Evolutionary conservation across 2,329 filamentous ascomycete genomes (phyloP).

Genomic region (Cadophora malorum): DNA sequence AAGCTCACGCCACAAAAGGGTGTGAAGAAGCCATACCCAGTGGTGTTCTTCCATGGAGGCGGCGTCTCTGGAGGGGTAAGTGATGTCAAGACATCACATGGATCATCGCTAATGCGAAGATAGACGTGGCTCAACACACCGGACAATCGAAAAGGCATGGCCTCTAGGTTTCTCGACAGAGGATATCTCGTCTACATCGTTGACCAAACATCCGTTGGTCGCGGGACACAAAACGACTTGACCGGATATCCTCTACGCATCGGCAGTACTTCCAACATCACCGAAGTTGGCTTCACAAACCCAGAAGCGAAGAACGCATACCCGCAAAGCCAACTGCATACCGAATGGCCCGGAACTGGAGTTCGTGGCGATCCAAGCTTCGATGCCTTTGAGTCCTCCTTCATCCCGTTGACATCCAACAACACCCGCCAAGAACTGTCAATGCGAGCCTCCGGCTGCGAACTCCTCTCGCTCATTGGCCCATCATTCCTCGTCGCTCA

Average conservation of each 20-base stretch:
- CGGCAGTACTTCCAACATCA: conserved; percentile 32
- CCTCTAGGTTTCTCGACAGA: conserved; percentile 51
- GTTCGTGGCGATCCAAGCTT: conserved; percentile 44
- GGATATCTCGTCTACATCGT: conserved; percentile 53
- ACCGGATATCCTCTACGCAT: conserved; percentile 36
- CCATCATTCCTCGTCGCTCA: conserved; percentile 46
- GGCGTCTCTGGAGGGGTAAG: not conserved
- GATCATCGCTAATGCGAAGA: not conserved
- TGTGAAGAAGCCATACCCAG: not conserved
- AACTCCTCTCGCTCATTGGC: conserved; percentile 42
- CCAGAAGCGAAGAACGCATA: conserved; percentile 29
- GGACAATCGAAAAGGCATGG: conserved; percentile 52
- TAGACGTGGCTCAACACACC: not conserved
- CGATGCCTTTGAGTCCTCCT: conserved; percentile 43
- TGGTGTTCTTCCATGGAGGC: not conserved
- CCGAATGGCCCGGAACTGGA: conserved; percentile 48
- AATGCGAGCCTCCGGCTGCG: conserved; percentile 43
- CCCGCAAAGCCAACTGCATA: conserved; percentile 47
- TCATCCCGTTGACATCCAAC: conserved; percentile 43
- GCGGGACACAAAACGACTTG: conserved; percentile 36
- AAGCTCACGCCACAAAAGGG: conserved; percentile 31
- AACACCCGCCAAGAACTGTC: conserved; percentile 41
- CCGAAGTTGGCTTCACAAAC: conserved; percentile 38
- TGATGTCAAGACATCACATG: not conserved
- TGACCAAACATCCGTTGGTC: conserved; percentile 38